A percentile compares a stretch with the other conserved stretches of the same genome.
phyloP scores from a whole-genome alignment of 768 basidiomycete species.

The Trichaptum fuscoviolaceum region DNA sequence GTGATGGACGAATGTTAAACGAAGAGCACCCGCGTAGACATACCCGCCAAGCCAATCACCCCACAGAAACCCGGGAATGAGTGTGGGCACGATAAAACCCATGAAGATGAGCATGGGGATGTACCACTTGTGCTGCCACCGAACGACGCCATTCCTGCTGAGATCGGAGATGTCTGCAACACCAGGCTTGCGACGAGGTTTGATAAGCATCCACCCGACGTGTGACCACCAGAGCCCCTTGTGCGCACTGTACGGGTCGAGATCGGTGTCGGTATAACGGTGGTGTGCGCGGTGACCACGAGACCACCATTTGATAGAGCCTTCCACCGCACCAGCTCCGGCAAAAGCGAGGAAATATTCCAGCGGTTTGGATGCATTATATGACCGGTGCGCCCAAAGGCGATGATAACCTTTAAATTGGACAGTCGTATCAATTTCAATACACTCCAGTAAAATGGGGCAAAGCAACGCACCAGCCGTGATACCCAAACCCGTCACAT shows the following conservation, averaged over 20 bases:
- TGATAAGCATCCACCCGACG: conserved; percentile 90
- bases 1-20: conserved; percentile 85
- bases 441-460: conserved; percentile 12
- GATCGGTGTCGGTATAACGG: conserved; percentile 93
- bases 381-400: conserved; percentile 94
- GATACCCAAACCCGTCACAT: conserved; percentile 74
- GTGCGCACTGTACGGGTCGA: conserved; percentile 94
- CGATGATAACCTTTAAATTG: conserved; percentile 75
- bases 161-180: conserved; percentile 88
- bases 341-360: conserved; percentile 83
- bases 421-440: conserved; percentile 23
- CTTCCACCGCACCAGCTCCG: conserved; percentile 91
- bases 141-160: conserved; percentile 69
- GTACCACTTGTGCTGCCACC: conserved; percentile 87
- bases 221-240: conserved; percentile 85
- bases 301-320: conserved; percentile 99
- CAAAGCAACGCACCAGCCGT: conserved; percentile 16
- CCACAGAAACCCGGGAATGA: conserved; percentile 78
- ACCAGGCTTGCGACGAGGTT: conserved; percentile 84
- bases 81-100: conserved; percentile 69
- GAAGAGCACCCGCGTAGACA: conserved; percentile 74
- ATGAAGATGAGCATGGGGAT: conserved; percentile 60
- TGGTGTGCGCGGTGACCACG: conserved; percentile 97
- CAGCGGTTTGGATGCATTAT: conserved; percentile 83
- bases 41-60: conserved; percentile 84